Evolutionary conservation across 768 basidiomycete species (phyloP).

Genomic region (Mrakia hoshinonis): DNA sequence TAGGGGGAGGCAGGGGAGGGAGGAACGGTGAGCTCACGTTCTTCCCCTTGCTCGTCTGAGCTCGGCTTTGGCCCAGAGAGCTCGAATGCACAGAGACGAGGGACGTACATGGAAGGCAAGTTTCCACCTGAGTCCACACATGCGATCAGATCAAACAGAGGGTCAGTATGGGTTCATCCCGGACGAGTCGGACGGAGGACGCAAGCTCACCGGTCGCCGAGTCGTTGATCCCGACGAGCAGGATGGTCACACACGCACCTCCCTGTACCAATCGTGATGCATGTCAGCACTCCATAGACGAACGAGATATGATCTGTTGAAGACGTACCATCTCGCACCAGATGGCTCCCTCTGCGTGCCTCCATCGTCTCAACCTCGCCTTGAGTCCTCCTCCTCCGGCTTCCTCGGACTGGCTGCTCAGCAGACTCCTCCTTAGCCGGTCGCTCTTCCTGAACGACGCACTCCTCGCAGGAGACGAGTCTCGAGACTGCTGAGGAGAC

Average conservation of each 20-base stretch:
- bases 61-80: too few relatives aligned
- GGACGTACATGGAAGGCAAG: constrained; percentile 5
- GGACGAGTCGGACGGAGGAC: too few relatives aligned
- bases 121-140: constrained; percentile 25
- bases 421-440: background rate
- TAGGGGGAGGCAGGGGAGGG: background rate
- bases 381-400: background rate
- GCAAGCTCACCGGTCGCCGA: constrained; percentile 21
- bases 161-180: too few relatives aligned
- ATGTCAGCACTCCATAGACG: background rate
- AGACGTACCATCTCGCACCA: too few relatives aligned
- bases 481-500: background rate
- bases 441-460: background rate
- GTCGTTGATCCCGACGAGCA: constrained; percentile 30
- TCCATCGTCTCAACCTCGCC: constrained; percentile 4
- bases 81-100: too few relatives aligned
- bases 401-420: background rate
- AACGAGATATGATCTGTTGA: background rate
- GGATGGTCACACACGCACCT: constrained; percentile 12
- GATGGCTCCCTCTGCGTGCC: background rate
- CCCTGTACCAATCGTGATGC: background rate
- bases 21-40: background rate
- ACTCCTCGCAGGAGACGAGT: background rate
- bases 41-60: background rate
- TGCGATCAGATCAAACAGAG: too few relatives aligned